Base-by-base conservation (phyloP, 495 filamentous ascomycete genomes). In the Penicillium canescens region DNA sequence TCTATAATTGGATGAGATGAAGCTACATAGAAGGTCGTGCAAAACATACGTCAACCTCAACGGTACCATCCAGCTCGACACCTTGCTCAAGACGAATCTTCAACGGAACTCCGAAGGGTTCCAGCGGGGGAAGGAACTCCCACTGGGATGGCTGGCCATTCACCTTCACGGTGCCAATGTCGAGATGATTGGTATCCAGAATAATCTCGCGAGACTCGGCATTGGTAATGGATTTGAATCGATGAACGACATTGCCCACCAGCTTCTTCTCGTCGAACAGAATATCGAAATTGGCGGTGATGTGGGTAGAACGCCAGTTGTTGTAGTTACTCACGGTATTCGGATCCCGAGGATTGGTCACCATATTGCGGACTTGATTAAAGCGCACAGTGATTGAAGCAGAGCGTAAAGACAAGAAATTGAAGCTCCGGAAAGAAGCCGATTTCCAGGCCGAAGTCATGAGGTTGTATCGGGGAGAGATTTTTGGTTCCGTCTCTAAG, bases 291-390 rank as follows among this genome's bases (percentile, higher is more conserved):
- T 88, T 84, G 36, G 88, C 87, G 10, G 79, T 84, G 10, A 89
- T 90, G 69, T 96, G 89, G 55, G 79, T 88, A 20, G 90, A 96
- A 18, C 78, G 68, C 80, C 90, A 96, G 42, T 85, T 82, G 68
- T 88, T 83, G 72, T 96, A 95, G 72, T 98, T 98, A 64, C 89
- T 88, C 14, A 94, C 76, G 23, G 93, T 96, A 66, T 92, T 96
- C 12, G 92, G 92, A 70, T 98, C 93, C 61, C 88, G 82, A 51
- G 79, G 61, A 31, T 78, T 73, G 73, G 83, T 86, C 44, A 76
- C 70, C 70, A 75, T 79, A 21, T 41, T 74, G 46, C 65, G 61
- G 31, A 21, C 33, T 33, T 28, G 40, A 18, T 26, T 28, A 23
- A 52, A 45, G 23, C n/a, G 45, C 7, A 50, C 28, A 36, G 42